Base-by-base conservation (phyloP, 495 filamentous ascomycete species). In the Trichoderma parareesei region DNA sequence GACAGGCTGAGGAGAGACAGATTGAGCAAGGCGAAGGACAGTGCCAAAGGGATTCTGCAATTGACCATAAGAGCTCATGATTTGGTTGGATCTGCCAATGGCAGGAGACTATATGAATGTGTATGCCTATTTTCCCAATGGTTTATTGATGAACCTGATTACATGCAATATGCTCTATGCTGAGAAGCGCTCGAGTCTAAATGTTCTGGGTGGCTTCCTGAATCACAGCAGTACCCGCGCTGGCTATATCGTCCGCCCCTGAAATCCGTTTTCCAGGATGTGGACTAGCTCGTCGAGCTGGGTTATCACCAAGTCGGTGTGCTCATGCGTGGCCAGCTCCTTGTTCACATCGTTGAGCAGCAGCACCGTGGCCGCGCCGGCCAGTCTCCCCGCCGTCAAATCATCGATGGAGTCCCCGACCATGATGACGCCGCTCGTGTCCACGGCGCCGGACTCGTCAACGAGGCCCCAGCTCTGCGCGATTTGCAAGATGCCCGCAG, bases 331-430 rank as follows among this genome's bases (percentile, higher is more conserved):
- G 35, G 82, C 85, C 59, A 97, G 72, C 67, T 90, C 84, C 59
- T 72, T 76, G 72, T 97, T 97, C 35, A 81, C 87, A 57, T 92
- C 87, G 72, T 94, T 96, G 13, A 88, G 80, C 49, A 98, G 81
- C 71, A 98, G 74, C 60, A 97, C 92, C 5, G 94, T 97, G 35
- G 91, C 91, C 9, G 93, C 90, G 4, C 93, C 93, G 10, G 94
- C 94, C 55, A 78, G 79, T 67, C 88, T 83, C 0, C 94, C 94
- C 7, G 94, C 90, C 27, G 89, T 91, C 84, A 98, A 92, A 73
- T 98, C 94, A 71, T 98, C 94, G 62, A 95, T 84, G 63, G 88
- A 92, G 71, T 98, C 93, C 7, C 93, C 93, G 13, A 93, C 86
- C 86, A 82, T 89, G 42, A 79, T 79, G 14, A 79, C 59, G 9